Base-by-base conservation (phyloP, 148 eudicot species). In the Nepenthes gracilis region DNA sequence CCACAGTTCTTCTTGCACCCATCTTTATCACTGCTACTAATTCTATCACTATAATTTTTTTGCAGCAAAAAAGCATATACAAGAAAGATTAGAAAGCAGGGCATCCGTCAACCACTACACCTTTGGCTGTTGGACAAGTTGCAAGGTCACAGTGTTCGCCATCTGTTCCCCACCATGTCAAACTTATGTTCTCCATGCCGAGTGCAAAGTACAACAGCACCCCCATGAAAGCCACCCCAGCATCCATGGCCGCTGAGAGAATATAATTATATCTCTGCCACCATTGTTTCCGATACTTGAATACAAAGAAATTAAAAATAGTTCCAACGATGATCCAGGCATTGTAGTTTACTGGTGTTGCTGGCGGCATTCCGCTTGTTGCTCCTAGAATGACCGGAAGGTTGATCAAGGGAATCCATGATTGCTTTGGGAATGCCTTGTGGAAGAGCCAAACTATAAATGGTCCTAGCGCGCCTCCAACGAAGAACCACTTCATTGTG, bases 171-270 rank as follows among this genome's bases (percentile, higher is more conserved):
- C 98, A 93, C 98, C 98, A 93, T 35, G 36, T 62, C 68, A 93
- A n/a, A 45, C 45, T 75, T 70, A 51, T 73, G n/a, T 84, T 66
- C 83, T 86, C 91, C 62, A 92, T 62, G 33, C 94, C 80, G 53
- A 91, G 60, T 12, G 88, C 63, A 60, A 88, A 88, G 73, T 85
- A 93, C 71, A 93, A 70, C 38, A 75, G 49, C 70, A 93, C 96
- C 11, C 81, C 98, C 98, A 93, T 93, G 75, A 93, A 88, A 57
- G 98, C 96, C 58, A 93, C 98, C 74, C 98, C 98, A 50, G 91
- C 98, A 70, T 91, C 97, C 60, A 91, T 77, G 48, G 96, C 97
- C 11, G 93, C 97, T 56, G 97, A 91, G 47, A 91, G 85, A 64
- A 91, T 82, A 49, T 91, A 91, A 62, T 91, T 91, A 65, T 91